Base-by-base conservation (phyloP, 768 basidiomycete species). In the Lentinula detonsa region DNA sequence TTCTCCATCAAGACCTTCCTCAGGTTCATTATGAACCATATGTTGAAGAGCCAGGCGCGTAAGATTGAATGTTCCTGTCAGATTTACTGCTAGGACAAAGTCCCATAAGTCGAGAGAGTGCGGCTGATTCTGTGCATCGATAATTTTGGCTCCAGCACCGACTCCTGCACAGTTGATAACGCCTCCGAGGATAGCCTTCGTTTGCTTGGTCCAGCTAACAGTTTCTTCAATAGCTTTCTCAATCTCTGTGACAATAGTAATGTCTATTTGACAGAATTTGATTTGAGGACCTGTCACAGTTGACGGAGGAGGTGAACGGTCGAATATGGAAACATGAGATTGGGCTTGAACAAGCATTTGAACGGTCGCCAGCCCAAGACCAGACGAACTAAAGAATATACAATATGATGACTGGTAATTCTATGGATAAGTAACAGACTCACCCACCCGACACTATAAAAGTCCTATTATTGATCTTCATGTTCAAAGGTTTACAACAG, bases 401-500 rank as follows among this genome's bases (percentile, higher is more conserved):
- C 9, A 13, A 31, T 9, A 60, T 59, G 10, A 52, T 8, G 28
- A 61, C 3, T 48, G 6, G 50, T 55, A 7, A 46, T 57, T 23
- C 46, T 11, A 34, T 16, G 57, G 57, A 45, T 31, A 18, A 28
- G 34, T 35, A 16, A 31, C 10, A n/a, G 40, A 70, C 73, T 42
- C 60, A 76, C 75, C 75, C 75, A 52, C 75, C 75, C n/a, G 75
- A 76, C 15, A 76, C 70, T 21, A 76, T 64, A 61, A 75, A 76
- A 15, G 75, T 76, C 52, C 75, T 63, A 45, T 70, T 63, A 54
- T 61, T 66, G 16, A 73, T 60, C 65, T 74, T 75, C 74, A 75
- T 75, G 55, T 55, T 40, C 9, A 28, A 28, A 28, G 28, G 28
- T 28, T 28, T 28, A 28, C 28, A 28, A 28, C 28, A 28, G 3